Percentiles rank a stretch among this genome's conserved stretches.
phyloP scores from a whole-genome alignment of 2,329 filamentous ascomycete genomes.

The Sporothrix pallida region DNA sequence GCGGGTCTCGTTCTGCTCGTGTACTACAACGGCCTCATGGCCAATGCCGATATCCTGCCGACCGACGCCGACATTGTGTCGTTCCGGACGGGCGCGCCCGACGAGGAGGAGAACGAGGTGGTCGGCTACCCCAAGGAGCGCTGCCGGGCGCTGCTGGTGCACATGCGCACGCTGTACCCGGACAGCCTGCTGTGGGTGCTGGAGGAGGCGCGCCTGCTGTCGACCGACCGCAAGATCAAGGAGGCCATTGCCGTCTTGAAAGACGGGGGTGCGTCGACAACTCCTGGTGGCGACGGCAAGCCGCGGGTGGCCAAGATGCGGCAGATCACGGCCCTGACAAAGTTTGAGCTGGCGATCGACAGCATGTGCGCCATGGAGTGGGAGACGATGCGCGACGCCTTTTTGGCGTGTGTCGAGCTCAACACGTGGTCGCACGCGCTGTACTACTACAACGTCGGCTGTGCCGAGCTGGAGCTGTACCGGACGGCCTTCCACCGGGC shows the following conservation, averaged over 20 bases:
- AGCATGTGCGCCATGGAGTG: conserved; percentile 82
- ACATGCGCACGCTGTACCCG: conserved; percentile 80
- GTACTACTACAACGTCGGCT: conserved; percentile 87
- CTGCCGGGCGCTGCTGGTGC: conserved; percentile 68
- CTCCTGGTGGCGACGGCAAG: neutral
- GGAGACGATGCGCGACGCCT: conserved; percentile 72
- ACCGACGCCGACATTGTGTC: conserved; percentile 59
- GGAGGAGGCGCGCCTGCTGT: conserved; percentile 81
- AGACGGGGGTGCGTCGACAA: conserved; percentile 37
- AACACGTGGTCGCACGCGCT: conserved; percentile 91
- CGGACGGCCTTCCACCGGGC: conserved; percentile 60
- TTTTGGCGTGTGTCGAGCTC: conserved; percentile 74
- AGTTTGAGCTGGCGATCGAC: conserved; percentile 82
- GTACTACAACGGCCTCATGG: conserved; percentile 87
- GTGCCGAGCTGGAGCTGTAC: conserved; percentile 81
- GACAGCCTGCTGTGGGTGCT: conserved; percentile 84
- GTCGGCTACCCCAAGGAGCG: conserved; percentile 74
- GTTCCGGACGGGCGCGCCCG: conserved; percentile 43
- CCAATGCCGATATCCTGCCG: conserved; percentile 85
- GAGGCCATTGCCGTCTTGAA: conserved; percentile 70
- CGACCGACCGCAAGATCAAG: conserved; percentile 68
- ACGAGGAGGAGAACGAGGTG: conserved; percentile 55
- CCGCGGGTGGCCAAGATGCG: conserved; percentile 75
- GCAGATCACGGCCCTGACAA: conserved; percentile 83
- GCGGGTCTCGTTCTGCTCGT: conserved; percentile 79